Base-by-base conservation (phyloP, 352 stramenopile species). In the Globisporangium parvum region DNA sequence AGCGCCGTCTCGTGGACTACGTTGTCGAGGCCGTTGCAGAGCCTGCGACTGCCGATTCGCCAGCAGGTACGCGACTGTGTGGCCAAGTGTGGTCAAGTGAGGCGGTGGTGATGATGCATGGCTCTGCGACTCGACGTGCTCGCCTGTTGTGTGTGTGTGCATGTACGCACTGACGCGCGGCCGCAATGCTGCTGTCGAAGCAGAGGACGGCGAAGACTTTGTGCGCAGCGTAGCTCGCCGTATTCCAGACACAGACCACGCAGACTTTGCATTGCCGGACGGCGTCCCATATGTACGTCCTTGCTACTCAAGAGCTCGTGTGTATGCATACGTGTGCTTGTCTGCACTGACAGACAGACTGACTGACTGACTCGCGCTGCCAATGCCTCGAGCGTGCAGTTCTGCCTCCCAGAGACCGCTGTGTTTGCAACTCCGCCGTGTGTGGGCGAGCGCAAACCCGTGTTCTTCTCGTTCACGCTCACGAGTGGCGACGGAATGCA, bases 401-500 rank as follows among this genome's bases (percentile, higher is more conserved):
- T 92, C 58, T 92, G 82, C 57, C 68, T 92, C 28, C 82, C 79
- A 26, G 71, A 85, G 48, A 81, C 69, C 53, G 56, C 77, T 37
- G 63, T 66, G 49, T 68, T 73, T 21, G 59, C 66, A 50, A 69
- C 3, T 65, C 73, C 53, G 71, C 69, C 3, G 66, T 70, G 15
- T 89, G 76, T 60, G 9, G 1, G 3, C 8, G 76, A 88, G 63
- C 74, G 75, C 54, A 76, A 76, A 57, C 80, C 83, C 23, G 67
- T 67, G 8, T 90, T 91, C 67, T 90, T 91, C 61, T 91, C 83
- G 9, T 93, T 93, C 55, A 79, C 77, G 33, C 69, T 93, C 51
- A 93, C 83, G 20, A 66, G 71, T n/a, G 80, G 83, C 50, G 77
- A 93, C 48, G 83, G 83, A 24, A 64, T 61, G 35, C 78, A 73